Conservation (phyloP, 2,329 filamentous ascomycete genomes). For the Verruconis gallopava region DNA sequence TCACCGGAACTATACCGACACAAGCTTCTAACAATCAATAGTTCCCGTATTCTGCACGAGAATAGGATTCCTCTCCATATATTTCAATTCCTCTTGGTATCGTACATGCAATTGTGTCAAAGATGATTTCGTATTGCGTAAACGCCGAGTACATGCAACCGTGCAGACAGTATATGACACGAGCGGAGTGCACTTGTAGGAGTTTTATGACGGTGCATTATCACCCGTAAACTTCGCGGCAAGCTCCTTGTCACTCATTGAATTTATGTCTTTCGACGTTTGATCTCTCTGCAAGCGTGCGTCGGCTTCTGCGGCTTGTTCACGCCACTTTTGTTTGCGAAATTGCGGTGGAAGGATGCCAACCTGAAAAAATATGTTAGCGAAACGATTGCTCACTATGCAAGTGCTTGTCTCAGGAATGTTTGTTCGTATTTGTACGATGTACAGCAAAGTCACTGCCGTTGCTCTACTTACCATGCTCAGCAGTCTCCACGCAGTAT, state of each 20-base stretch:
- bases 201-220: neutral
- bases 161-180: too few species aligned
- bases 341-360: conserved; percentile 10
- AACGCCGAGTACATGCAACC: too few species aligned
- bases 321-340: conserved; percentile 2
- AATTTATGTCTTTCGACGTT: neutral
- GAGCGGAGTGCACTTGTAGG: too few species aligned
- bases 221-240: neutral
- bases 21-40: too few species aligned
- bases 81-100: too few species aligned
- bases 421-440: neutral
- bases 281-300: conserved; percentile 1
- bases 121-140: too few species aligned
- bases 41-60: too few species aligned
- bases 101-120: too few species aligned
- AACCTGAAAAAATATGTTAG: conserved; percentile 2
- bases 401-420: neutral
- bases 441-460: neutral
- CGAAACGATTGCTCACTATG: neutral
- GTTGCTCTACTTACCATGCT: conserved; percentile 12
- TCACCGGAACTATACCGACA: conserved; percentile 10
- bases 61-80: too few species aligned
- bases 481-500: conserved; percentile 39
- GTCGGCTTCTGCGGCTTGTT: conserved; percentile 7
- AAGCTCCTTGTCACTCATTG: neutral